These are phyloP conservation scores for Rhizopus stolonifer DNA, from an alignment of 371 early-diverging fungal species.

Conservation along the genomic window DNA sequence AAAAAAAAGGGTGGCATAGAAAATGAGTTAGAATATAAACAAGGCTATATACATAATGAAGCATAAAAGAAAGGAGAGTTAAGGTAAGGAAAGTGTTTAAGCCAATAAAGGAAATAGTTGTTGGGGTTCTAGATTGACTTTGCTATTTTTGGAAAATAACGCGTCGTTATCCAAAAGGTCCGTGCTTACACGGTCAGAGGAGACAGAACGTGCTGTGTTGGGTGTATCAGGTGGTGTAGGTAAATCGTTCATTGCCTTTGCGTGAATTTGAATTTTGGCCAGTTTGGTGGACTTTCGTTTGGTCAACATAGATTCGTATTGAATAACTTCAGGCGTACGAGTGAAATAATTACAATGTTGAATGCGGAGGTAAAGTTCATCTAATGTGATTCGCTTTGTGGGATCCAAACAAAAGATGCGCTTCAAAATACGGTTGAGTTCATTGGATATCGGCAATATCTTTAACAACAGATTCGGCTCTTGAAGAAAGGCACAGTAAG, in stretches of 20 bases:
- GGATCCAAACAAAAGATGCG: constrained; percentile 76
- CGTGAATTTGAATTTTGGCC: constrained; percentile 10
- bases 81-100: neutral
- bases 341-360: constrained; percentile 62
- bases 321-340: constrained; percentile 33
- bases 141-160: neutral
- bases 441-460: constrained; percentile 70
- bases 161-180: neutral
- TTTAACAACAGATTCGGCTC: constrained; percentile 61
- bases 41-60: neutral
- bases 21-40: neutral
- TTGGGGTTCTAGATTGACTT: neutral
- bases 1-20: neutral
- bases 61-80: neutral
- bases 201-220: neutral
- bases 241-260: neutral
- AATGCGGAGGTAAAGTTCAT: constrained; percentile 59
- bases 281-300: constrained; percentile 1
- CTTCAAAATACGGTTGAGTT: constrained; percentile 71
- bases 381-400: constrained; percentile 63
- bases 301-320: constrained; percentile 20
- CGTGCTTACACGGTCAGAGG: neutral
- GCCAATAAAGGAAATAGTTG: neutral
- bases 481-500: constrained; percentile 67
- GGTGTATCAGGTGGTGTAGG: constrained; percentile 25